Conservation (phyloP, 2,329 filamentous ascomycete genomes). For the Emergomyces pasteurianus region DNA sequence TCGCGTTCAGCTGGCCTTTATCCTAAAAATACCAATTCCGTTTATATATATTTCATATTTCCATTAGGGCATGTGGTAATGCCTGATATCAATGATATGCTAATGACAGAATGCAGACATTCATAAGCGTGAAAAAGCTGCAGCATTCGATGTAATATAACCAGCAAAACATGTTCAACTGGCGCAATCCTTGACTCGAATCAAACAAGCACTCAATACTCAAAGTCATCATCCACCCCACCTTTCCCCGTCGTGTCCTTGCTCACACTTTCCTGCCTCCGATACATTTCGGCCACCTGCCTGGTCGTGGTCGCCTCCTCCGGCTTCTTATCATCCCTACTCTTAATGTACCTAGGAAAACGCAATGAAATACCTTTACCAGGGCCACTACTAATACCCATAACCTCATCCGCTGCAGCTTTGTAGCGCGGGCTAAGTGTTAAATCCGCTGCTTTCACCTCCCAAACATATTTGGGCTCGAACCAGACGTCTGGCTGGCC, state of each 20-base stretch:
- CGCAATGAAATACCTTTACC: conserved; percentile 72
- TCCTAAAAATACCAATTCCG: background rate
- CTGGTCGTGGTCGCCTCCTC: conserved; percentile 75
- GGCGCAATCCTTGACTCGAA: background rate
- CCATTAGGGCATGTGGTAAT: background rate
- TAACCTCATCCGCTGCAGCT: conserved; percentile 71
- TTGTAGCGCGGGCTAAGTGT: conserved; percentile 88
- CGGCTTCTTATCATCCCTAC: conserved; percentile 89
- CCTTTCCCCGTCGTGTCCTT: conserved; percentile 78
- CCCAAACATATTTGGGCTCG: conserved; percentile 89
- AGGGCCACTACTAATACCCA: conserved; percentile 53
- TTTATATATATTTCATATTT: background rate
- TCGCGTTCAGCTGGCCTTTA: background rate
- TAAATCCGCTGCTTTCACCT: conserved; percentile 92
- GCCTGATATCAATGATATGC: background rate
- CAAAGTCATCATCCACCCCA: conserved; percentile 92
- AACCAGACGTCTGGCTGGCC: conserved; percentile 99
- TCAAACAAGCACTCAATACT: conserved; percentile 52
- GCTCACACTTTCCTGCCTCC: conserved; percentile 78
- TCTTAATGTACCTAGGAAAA: conserved; percentile 86
- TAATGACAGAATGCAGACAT: background rate
- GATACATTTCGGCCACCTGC: conserved; percentile 94
- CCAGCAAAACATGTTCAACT: background rate
- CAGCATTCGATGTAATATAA: background rate
- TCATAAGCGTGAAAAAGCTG: background rate